Base-by-base conservation (phyloP, 495 filamentous ascomycete genomes). In the Penicillium longicatenatum region DNA sequence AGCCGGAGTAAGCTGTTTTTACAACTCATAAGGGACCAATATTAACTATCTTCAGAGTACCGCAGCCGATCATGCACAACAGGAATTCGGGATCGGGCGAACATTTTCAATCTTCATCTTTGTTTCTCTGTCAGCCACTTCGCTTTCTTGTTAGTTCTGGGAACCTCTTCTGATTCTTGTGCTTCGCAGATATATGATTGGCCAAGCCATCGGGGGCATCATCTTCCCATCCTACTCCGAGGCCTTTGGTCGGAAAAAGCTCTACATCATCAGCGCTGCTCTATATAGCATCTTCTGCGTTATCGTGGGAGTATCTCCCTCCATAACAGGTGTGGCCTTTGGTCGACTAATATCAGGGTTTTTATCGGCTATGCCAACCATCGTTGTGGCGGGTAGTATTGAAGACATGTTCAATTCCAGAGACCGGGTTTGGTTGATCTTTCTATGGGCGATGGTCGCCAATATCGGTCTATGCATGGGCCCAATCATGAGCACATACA, bases 381-480 rank as follows among this genome's bases (percentile, higher is more conserved):
- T 76, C 12, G 71, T 82, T 6, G 70, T 76, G 11, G 68, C 71
- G 0, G 78, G 79, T 0, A 79, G 76, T 42, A 72, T 81, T 48
- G 79, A 84, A 57, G 80, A 83, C 59, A 74, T 83, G 62, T 82
- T 69, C 55, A 70, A 77, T 52, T 59, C 70, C 0, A 65, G 62
- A 41, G 65, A 64, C 33, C 70, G 80, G 1, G 72, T 80, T 11
- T 83, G 77, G 75, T 37, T 80, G 7, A 72, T 82, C 17, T 79
- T 75, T 31, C 35, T 66, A 2, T 83, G 77, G 70, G 69, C 66
- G 20, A 61, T 65, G 43, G 65, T 66, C 16, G 65, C 75, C 0
- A 78, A 73, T 9, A 55, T 75, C 14, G 80, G 74, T 6, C 51
- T 83, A 1, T 50, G 64, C 8, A 37, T 78, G 14, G 79, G 77